Conservation (phyloP, 352 stramenopile species). For the Phytophthora uliginosa region DNA sequence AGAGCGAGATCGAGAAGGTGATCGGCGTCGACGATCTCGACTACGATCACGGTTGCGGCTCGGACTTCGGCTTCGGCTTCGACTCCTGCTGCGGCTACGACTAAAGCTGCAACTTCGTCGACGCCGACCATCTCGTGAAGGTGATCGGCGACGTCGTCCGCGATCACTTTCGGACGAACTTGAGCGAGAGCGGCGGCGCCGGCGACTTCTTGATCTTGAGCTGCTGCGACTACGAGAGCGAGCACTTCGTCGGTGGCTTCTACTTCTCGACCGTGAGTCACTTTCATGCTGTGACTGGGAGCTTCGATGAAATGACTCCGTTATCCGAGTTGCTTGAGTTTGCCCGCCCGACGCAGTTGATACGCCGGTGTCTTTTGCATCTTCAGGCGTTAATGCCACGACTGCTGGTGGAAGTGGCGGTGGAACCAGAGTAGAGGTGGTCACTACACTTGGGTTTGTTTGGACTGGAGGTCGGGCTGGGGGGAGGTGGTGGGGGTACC, state of each 20-base stretch:
- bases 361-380: constrained; percentile 2
- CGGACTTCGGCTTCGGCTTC: constrained; percentile 11
- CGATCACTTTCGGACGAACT: constrained; percentile 30
- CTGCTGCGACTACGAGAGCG: constrained; percentile 33
- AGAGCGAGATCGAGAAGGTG: constrained; percentile 42
- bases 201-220: constrained; percentile 25
- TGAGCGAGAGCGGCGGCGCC: constrained; percentile 28
- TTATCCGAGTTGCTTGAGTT: background rate
- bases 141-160: constrained; percentile 15
- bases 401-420: constrained; percentile 17
- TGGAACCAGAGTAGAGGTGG: constrained; percentile 5
- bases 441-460: constrained; percentile 2
- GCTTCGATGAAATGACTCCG: background rate
- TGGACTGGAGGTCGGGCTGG: constrained; percentile 4
- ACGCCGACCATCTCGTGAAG: constrained; percentile 14
- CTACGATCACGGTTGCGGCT: constrained; percentile 19
- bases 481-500: constrained; percentile 2
- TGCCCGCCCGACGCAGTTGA: background rate
- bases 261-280: constrained; percentile 28
- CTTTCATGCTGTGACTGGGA: constrained; percentile 19
- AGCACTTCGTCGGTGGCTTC: constrained; percentile 11
- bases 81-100: constrained; percentile 43
- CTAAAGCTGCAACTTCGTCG: constrained; percentile 31
- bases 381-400: constrained; percentile 3
- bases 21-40: constrained; percentile 30